Evolutionary conservation across 1,284 basidiomycete species (phyloP), one percentile per base, ranked within the genome.

Genomic region (Xerocomus minutiporus): DNA sequence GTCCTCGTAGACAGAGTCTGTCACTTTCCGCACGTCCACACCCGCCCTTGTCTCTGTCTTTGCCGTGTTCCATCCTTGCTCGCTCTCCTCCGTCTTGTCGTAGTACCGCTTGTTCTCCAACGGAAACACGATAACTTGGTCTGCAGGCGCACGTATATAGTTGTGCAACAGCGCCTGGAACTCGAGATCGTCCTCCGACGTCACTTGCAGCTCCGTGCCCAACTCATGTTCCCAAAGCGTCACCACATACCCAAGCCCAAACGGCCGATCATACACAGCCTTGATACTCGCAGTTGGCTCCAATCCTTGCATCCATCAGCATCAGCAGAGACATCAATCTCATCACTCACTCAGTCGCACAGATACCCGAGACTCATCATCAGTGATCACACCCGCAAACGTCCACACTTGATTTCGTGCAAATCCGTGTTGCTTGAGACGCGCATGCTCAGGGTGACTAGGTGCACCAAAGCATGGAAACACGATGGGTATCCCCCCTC

Each of bases 111-210:
- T 65, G 9, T 83, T 79, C 52, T 83, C 73, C 28, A 92, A 71
- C 5, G 86, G 81, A 7, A 71, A 73, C 56, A 92, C 74, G 3
- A 75, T 64, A n/a, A 83, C 80, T 6, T 77, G 70, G 52, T 77
- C 76, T 39, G 78, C 77, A 43, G 79, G 86, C 7, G 80, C 88
- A n/a, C 78, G 79, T 55, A 93, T 78, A 71, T 96, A 96, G 51
- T 80, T 92, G 71, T 95, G 93, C 53, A 96, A 78, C 34, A 96
- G 75, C 2, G 91, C 86, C 70, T 96, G 93, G 74, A 93, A 95
- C 64, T 85, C 83, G 48, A 94, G 78, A 3, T 69, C 58, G 50
- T 78, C 73, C 0, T 58, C 56, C 28, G 65, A 94, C 57, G 76
- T 78, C 54, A 95, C 84, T 66, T 91, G 86, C 11, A 95, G 73